Percentiles rank a stretch among this genome's conserved stretches.
phyloP scores from a whole-genome alignment of 2,329 filamentous ascomycete species.

The Delphinella strobiligena region DNA sequence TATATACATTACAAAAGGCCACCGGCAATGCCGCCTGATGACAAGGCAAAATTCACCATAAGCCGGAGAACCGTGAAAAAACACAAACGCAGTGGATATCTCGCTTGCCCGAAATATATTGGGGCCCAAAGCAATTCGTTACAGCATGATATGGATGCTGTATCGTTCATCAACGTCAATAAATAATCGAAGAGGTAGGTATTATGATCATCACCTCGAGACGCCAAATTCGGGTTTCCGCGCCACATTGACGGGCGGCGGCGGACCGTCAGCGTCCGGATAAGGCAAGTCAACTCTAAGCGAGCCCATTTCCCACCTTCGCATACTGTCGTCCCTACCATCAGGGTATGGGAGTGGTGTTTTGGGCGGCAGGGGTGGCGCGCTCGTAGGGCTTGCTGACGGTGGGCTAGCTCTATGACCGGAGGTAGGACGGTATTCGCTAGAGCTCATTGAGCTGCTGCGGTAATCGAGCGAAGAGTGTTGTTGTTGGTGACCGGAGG shows the following conservation, averaged over 20 bases:
- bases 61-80: too few relatives aligned
- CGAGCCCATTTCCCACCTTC: constrained; percentile 18
- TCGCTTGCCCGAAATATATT: too few relatives aligned
- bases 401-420: constrained; percentile 16
- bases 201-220: too few relatives aligned
- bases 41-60: too few relatives aligned
- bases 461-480: too few relatives aligned
- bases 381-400: constrained; percentile 16
- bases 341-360: constrained; percentile 15
- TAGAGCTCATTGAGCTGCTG: background rate
- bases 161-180: too few relatives aligned
- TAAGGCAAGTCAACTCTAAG: constrained; percentile 50
- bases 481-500: background rate
- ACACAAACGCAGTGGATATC: too few relatives aligned
- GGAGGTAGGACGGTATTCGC: constrained; percentile 13
- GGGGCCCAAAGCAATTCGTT: too few relatives aligned
- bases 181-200: too few relatives aligned
- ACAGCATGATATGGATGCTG: too few relatives aligned
- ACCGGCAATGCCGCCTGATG: too few relatives aligned
- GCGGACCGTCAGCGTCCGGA: constrained; percentile 66
- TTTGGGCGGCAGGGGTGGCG: constrained; percentile 66
- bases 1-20: too few relatives aligned
- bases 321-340: constrained; percentile 16
- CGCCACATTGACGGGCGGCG: constrained; percentile 72
- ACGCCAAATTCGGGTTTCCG: constrained; percentile 59